phyloP scores from a whole-genome alignment of 805 yeast species.

The Lachancea waltii region DNA sequence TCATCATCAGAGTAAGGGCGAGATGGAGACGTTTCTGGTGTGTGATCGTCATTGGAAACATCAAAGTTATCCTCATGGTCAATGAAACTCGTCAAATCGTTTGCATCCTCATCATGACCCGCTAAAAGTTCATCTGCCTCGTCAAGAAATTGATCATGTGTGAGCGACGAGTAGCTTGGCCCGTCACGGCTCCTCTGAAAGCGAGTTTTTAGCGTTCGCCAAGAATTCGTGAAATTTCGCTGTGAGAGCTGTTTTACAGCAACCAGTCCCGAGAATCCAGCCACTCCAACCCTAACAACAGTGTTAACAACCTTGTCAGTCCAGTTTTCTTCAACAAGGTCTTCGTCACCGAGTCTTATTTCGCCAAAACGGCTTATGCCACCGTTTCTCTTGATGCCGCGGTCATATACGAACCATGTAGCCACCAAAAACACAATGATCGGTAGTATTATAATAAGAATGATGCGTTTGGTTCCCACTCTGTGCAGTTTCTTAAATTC shows the following conservation, averaged over 20 bases:
- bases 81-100: slow-evolving; percentile 40
- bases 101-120: slow-evolving; percentile 44
- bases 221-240: slow-evolving; percentile 12
- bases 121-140: slow-evolving; percentile 33
- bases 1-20: slow-evolving; percentile 18
- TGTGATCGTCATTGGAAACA: slow-evolving; percentile 33
- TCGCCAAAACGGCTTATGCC: slow-evolving; percentile 77
- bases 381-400: slow-evolving; percentile 74
- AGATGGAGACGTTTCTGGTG: slow-evolving; percentile 2
- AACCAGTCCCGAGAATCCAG: slow-evolving; percentile 36
- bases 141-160: slow-evolving; percentile 31
- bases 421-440: slow-evolving; percentile 42
- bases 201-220: slow-evolving; percentile 20
- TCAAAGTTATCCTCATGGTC: slow-evolving; percentile 33
- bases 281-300: slow-evolving; percentile 53
- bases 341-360: slow-evolving; percentile 75
- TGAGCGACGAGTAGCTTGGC: slow-evolving; percentile 29
- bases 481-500: slow-evolving; percentile 51
- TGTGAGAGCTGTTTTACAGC: slow-evolving; percentile 19
- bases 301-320: slow-evolving; percentile 54
- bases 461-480: slow-evolving; percentile 49
- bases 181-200: slow-evolving; percentile 24
- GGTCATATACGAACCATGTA: slow-evolving; percentile 71
- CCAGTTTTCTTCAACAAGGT: slow-evolving; percentile 54
- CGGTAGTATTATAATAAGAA: slow-evolving; percentile 53